Evolutionary conservation across 1,139 yeast species (phyloP), one percentile per base, ranked within the genome.

Genomic region (Kurtzmaniella natalensis): DNA sequence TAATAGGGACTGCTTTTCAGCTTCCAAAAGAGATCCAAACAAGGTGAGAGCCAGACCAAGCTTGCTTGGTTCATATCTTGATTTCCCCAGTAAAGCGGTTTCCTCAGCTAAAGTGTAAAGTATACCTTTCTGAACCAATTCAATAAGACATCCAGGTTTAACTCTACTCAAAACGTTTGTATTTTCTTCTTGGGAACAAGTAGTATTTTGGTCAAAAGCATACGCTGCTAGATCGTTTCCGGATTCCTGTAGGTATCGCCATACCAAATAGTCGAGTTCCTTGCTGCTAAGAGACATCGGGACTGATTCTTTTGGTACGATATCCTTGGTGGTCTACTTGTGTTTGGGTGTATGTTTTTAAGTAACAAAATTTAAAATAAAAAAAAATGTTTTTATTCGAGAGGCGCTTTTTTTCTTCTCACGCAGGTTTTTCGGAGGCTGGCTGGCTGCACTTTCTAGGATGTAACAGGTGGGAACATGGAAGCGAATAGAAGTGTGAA

Each of bases 161-260:
- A 68, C 54, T 31, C 55, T 60, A 16, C 64, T 61, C 1, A 65
- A 61, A 41, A 71, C 72, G 32, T 61, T 55, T 5, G 57, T 55
- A 15, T 50, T 50, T 38, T 88, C 95, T 43, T 75, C 70, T 21
- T 65, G 63, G 44, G 75, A 70, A 14, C 86, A 81, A 18, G 72
- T 62, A 2, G 92, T 66, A 47, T 86, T 92, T 45, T 83, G 81
- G 42, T 84, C 87, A 30, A 92, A 61, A 0, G 96, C 94, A 50
- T 74, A 79, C 0, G 96, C 92, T 2, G 94, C 71, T 24, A 86
- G 69, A 37, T 84, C 94, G 38, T 71, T 67, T 1, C 96, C 96
- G 6, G 86, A 72, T 55, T 92, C 98, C 54, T 87, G 95, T 29
- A 89, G 70, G 53, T 92, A 92, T 45, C 97, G 65, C 96, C 96